Evolutionary conservation across 2,329 filamentous ascomycete genomes (phyloP).

Genomic region (Phialophora tarda): DNA sequence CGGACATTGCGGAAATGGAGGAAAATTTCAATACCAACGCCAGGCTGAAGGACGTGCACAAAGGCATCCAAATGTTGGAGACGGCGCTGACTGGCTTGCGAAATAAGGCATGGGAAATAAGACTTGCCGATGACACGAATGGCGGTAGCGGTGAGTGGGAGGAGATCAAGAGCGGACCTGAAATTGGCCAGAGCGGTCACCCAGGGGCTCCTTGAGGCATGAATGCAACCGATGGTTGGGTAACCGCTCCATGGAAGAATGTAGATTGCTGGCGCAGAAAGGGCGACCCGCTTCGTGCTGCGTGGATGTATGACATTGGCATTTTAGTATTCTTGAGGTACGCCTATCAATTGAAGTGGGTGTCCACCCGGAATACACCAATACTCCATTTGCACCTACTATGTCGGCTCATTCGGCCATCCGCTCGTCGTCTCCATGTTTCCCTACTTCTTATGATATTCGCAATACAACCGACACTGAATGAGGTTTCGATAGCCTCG

Average conservation of each 20-base stretch:
- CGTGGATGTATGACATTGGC: neutral
- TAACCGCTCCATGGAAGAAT: neutral
- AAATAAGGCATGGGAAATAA: neutral
- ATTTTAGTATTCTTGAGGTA: neutral
- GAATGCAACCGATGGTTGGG: neutral
- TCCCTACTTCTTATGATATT: neutral
- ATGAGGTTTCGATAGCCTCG: neutral
- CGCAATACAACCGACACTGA: neutral
- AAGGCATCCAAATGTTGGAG: neutral
- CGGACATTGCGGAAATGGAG: conserved; percentile 24
- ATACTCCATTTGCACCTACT: neutral
- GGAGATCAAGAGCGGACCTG: neutral
- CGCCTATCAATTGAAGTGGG: neutral
- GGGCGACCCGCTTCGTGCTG: neutral
- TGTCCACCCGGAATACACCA: neutral
- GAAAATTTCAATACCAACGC: neutral
- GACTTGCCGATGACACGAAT: neutral
- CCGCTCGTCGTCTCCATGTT: neutral
- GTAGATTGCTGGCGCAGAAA: neutral
- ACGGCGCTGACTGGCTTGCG: neutral
- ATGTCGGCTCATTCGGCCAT: neutral
- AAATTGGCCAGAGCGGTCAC: neutral
- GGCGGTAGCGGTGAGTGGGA: neutral
- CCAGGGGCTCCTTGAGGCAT: neutral
- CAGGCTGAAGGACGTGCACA: neutral